These are phyloP conservation scores for Dicorynia guianensis DNA, from an alignment of 306 rosid genomes.

Conservation along the genomic window DNA sequence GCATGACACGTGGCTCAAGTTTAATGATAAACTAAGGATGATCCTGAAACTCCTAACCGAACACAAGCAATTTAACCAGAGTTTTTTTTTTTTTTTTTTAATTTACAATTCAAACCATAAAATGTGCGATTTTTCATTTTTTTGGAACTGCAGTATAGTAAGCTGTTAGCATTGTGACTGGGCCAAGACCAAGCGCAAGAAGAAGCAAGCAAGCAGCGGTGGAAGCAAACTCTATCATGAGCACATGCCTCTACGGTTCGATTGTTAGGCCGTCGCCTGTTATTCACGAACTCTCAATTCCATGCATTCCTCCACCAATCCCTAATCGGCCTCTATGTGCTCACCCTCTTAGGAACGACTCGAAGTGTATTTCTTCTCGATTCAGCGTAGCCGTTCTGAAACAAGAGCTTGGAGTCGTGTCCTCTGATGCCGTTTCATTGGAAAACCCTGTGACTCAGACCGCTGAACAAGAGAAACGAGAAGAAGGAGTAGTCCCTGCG, in stretches of 20 bases:
- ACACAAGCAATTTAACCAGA: neutral
- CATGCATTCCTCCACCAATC: slow-evolving; percentile 30
- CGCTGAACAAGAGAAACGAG: slow-evolving; percentile 5
- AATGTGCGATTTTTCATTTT: no score
- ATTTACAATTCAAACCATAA: no score
- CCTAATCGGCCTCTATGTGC: slow-evolving; percentile 41
- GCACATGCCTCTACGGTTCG: slow-evolving; percentile 46
- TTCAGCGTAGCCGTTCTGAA: slow-evolving; percentile 38
- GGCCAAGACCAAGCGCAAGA: neutral
- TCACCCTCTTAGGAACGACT: slow-evolving; percentile 14
- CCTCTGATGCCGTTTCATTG: slow-evolving; percentile 37
- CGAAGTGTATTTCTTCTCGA: slow-evolving; percentile 7
- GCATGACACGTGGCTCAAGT: neutral
- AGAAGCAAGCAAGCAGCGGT: neutral
- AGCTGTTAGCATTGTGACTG: neutral
- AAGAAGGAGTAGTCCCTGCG: slow-evolving; percentile 18
- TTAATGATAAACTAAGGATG: neutral
- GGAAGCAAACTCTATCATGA: slow-evolving; percentile 47
- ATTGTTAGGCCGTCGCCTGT: slow-evolving; percentile 44
- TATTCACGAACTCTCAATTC: slow-evolving; percentile 36
- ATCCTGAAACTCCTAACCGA: neutral
- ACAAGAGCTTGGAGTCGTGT: slow-evolving; percentile 34
- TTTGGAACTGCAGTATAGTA: no score
- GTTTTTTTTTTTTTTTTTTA: no score
- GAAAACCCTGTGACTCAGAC: slow-evolving; percentile 16